Base-by-base conservation (phyloP, 139 green algal genomes). In the Gonium pectorale region DNA sequence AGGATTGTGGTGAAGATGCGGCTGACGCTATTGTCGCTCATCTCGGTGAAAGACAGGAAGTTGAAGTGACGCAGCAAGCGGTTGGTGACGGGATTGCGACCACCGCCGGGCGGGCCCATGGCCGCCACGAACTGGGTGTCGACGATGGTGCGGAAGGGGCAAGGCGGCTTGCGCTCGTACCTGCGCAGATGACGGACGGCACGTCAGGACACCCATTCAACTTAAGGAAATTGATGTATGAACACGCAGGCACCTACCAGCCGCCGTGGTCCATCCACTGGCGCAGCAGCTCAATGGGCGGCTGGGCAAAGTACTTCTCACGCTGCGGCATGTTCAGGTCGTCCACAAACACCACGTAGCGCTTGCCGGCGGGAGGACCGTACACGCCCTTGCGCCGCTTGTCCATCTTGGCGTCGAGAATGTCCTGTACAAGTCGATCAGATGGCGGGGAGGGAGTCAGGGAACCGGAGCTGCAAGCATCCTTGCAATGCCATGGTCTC, bases 281-380 rank as follows among this genome's bases (percentile, higher is more conserved):
- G 21, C 95, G 88, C 66, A 97, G 89, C 87, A 97, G 90, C 90
- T 97, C 94, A 66, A 97, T 93, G 24, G 94, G 94, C 22, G 94
- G 94, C 90, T 97, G 95, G 35, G 94, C 95, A 79, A 94, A 94
- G 92, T 97, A 97, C 79, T 95, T 94, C 79, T 96, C 95, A 24
- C 91, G 88, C 87, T 90, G 86, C 6, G 90, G 92, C 92, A 95
- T 94, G 91, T 94, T 95, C 31, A 94, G 70, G 77, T 95, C 91
- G 64, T 94, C 91, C 29, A 94, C 90, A 49, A 94, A 95, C 44
- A 94, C 89, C 26, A 94, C 89, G 40, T 90, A 90, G 46, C 83
- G 87, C 85, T 92, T 94, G 80, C 90, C 89, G 38, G 73, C 87
- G 44, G 89, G 81, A 13, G 92, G 92, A 5, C 86, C 92, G 81